A percentile compares a stretch with the other conserved stretches of the same genome.
Conservation (phyloP, 2,329 filamentous ascomycete species). For the Penicillium sp. region DNA sequence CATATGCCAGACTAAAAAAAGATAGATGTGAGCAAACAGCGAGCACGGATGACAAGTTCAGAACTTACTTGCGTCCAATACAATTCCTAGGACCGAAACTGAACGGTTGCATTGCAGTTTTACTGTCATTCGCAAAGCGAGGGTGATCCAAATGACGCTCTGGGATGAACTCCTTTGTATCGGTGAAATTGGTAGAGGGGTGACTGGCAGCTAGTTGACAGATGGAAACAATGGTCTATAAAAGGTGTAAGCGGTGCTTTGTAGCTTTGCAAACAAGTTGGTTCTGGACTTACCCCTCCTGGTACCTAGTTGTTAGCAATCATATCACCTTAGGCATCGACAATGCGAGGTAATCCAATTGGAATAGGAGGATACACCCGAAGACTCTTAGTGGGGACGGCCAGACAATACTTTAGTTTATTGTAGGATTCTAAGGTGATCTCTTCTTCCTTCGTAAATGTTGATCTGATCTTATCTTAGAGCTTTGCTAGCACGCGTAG, state of each 20-base stretch:
- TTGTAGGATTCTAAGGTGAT: slow-evolving; percentile 37
- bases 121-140: slow-evolving; percentile 45
- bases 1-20: slow-evolving; percentile 15
- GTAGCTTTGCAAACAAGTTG: not conserved
- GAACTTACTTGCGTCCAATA: slow-evolving; percentile 35
- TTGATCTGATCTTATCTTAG: slow-evolving; percentile 40
- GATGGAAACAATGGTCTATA: slow-evolving; percentile 44
- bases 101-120: slow-evolving; percentile 51
- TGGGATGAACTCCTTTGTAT: slow-evolving; percentile 18
- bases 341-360: slow-evolving; percentile 24
- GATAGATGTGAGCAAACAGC: not conserved
- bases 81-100: slow-evolving; percentile 52
- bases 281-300: slow-evolving; percentile 15
- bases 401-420: slow-evolving; percentile 41
- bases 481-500: slow-evolving; percentile 36
- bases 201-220: slow-evolving; percentile 49
- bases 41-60: not conserved
- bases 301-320: slow-evolving; percentile 25
- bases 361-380: slow-evolving; percentile 41
- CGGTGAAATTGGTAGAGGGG: slow-evolving; percentile 15
- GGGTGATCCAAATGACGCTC: slow-evolving; percentile 18
- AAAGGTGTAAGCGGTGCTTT: not conserved
- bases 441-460: slow-evolving; percentile 38
- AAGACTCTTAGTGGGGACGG: slow-evolving; percentile 44
- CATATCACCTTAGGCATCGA: slow-evolving; percentile 17